Percentiles rank a stretch among this genome's conserved stretches.
Evolutionary conservation across 23 red algal species (phyloP).

Genomic region (Agarophyton chilense): DNA sequence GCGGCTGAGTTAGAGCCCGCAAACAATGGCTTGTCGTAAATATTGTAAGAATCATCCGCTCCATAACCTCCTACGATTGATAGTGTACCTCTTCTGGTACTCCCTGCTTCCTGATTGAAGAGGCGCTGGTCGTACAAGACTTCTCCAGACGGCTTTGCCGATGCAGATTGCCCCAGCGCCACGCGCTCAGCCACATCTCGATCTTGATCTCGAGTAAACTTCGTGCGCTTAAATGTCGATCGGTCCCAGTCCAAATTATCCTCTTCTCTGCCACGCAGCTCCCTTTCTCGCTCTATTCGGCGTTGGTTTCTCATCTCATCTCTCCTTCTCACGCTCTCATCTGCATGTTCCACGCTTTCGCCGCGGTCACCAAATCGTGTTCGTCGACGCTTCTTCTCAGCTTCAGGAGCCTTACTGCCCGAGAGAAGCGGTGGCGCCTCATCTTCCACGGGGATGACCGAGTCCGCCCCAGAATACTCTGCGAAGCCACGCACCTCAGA

Average conservation of each 20-base stretch:
- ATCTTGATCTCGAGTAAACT: constrained; percentile 70
- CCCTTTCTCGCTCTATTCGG: constrained; percentile 65
- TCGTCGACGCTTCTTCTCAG: background rate
- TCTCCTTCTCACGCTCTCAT: constrained; percentile 20
- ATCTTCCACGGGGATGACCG: constrained; percentile 33
- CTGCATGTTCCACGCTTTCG: background rate
- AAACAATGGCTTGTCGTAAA: constrained; percentile 86
- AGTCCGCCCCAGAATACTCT: background rate
- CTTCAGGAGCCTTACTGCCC: background rate
- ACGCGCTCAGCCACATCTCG: constrained; percentile 75
- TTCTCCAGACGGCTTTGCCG: constrained; percentile 45
- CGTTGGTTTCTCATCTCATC: constrained; percentile 62
- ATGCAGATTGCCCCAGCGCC: constrained; percentile 58
- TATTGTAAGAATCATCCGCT: constrained; percentile 81
- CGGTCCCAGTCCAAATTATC: constrained; percentile 37
- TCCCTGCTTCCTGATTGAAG: constrained; percentile 68
- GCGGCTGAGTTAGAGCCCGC: constrained; percentile 53
- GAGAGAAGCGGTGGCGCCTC: constrained; percentile 16
- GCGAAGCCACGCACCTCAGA: constrained; percentile 6
- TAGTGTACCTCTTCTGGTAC: background rate
- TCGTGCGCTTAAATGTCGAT: constrained; percentile 57
- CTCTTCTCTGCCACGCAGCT: constrained; percentile 35
- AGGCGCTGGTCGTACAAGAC: constrained; percentile 86
- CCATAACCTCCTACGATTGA: constrained; percentile 74
- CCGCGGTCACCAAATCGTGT: constrained; percentile 39